These are phyloP conservation scores for Candolleomyces aberdarensis DNA, from an alignment of 768 basidiomycete species.

Conservation along the genomic window DNA sequence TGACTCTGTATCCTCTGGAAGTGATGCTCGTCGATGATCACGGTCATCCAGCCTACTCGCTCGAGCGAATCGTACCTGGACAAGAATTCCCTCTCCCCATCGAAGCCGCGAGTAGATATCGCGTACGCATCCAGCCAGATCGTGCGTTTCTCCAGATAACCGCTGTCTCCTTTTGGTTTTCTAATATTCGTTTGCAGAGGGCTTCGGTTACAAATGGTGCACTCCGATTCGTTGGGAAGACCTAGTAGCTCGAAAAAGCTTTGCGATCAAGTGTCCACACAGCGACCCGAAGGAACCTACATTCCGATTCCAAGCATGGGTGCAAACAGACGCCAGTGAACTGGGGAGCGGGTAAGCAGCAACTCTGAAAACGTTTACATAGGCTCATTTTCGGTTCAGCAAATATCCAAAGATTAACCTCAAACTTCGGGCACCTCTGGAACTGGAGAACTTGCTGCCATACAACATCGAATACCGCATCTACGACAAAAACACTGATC, in stretches of 20 bases:
- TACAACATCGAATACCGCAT: constrained; percentile 95
- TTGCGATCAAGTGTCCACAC: constrained; percentile 85
- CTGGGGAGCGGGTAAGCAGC: constrained; percentile 47
- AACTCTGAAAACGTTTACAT: neutral
- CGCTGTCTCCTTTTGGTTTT: neutral
- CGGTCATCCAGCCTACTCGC: constrained; percentile 74
- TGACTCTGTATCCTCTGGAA: constrained; percentile 89
- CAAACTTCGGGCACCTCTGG: constrained; percentile 87
- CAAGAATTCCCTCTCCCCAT: constrained; percentile 88
- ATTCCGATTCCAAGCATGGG: constrained; percentile 93
- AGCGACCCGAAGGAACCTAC: constrained; percentile 77
- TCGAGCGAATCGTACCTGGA: constrained; percentile 90
- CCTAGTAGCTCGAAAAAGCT: constrained; percentile 60
- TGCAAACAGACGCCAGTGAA: constrained; percentile 63
- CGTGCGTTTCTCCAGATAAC: constrained; percentile 49
- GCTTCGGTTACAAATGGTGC: constrained; percentile 96
- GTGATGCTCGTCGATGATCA: constrained; percentile 83
- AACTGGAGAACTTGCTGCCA: constrained; percentile 92
- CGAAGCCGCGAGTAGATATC: constrained; percentile 78
- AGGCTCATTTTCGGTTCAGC: constrained; percentile 35
- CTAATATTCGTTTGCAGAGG: constrained; percentile 50
- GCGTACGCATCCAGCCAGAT: constrained; percentile 87
- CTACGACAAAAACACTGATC: constrained; percentile 91
- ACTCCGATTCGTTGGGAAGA: constrained; percentile 87
- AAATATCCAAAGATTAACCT: constrained; percentile 84